Percentiles rank a stretch among this genome's conserved stretches.
Conservation (phyloP, 768 basidiomycete genomes). For the Boletus vermiculosoides region DNA sequence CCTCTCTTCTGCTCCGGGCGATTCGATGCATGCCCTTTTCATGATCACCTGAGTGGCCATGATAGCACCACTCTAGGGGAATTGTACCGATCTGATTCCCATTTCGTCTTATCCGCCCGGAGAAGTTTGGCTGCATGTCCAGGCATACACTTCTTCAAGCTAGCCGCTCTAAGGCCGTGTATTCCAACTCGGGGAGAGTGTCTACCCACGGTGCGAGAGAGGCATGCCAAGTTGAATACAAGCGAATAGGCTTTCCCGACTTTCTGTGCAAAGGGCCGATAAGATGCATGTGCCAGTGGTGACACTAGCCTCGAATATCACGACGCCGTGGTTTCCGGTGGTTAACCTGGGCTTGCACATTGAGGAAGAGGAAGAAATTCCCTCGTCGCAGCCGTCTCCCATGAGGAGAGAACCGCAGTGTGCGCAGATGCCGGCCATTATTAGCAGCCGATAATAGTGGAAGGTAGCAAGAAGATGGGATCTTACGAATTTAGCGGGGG, state of each 20-base stretch:
- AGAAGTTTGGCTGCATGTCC: not conserved
- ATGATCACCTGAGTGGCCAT: conserved; percentile 3
- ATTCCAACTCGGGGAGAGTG: not conserved
- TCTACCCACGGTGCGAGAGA: not conserved
- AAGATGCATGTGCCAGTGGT: not conserved
- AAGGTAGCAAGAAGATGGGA: not conserved
- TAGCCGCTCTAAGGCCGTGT: not conserved
- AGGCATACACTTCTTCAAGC: not conserved
- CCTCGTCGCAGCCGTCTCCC: no score
- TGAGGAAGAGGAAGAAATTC: no score
- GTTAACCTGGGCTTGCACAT: not conserved
- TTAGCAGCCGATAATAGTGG: not conserved
- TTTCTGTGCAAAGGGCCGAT: not conserved
- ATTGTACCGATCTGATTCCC: not conserved
- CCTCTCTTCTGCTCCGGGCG: not conserved
- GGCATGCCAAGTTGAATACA: not conserved
- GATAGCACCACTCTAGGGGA: not conserved
- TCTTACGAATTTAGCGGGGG: not conserved
- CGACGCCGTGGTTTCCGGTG: not conserved
- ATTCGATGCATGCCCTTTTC: conserved; percentile 5
- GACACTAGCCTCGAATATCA: not conserved
- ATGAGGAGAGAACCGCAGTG: no score
- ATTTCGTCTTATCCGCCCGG: not conserved
- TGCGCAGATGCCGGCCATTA: no score
- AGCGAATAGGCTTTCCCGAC: no score